phyloP scores from a whole-genome alignment of 768 basidiomycete genomes.

The Calocybe cyanea region DNA sequence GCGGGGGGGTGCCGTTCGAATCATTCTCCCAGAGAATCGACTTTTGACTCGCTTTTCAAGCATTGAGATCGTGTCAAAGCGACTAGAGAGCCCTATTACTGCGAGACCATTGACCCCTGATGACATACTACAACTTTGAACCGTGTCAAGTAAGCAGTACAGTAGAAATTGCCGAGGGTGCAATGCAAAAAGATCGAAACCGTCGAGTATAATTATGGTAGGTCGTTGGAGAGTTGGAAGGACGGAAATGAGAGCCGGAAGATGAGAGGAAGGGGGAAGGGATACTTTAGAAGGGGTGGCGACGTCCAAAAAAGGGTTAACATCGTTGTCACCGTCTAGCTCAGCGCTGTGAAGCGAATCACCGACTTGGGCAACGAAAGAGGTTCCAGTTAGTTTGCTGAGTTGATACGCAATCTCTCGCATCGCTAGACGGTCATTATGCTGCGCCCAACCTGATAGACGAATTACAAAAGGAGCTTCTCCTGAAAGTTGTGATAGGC shows the following conservation, averaged over 20 bases:
- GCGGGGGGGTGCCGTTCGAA: constrained; percentile 66
- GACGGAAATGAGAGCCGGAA: constrained; percentile 70
- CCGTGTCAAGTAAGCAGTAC: constrained; percentile 94
- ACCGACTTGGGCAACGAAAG: constrained; percentile 41
- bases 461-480: constrained; percentile 66
- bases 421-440: constrained; percentile 85
- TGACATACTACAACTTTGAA: constrained; percentile 73
- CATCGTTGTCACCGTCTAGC: constrained; percentile 30
- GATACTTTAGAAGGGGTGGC: constrained; percentile 22
- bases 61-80: constrained; percentile 82
- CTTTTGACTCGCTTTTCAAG: constrained; percentile 98
- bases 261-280: constrained; percentile 63
- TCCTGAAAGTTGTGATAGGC: constrained; percentile 40
- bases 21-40: constrained; percentile 89
- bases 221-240: constrained; percentile 79
- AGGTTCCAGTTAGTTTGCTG: constrained; percentile 66
- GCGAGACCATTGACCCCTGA: constrained; percentile 65
- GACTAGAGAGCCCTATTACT: constrained; percentile 82
- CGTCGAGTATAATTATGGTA: constrained; percentile 81
- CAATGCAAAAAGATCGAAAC: constrained; percentile 89
- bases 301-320: constrained; percentile 48
- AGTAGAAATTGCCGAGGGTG: constrained; percentile 91
- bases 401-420: constrained; percentile 89
- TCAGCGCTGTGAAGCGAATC: constrained; percentile 27
- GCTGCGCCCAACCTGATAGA: constrained; percentile 82